Conservation (phyloP, 2,329 filamentous ascomycete species). For the Fusarium nanum region DNA sequence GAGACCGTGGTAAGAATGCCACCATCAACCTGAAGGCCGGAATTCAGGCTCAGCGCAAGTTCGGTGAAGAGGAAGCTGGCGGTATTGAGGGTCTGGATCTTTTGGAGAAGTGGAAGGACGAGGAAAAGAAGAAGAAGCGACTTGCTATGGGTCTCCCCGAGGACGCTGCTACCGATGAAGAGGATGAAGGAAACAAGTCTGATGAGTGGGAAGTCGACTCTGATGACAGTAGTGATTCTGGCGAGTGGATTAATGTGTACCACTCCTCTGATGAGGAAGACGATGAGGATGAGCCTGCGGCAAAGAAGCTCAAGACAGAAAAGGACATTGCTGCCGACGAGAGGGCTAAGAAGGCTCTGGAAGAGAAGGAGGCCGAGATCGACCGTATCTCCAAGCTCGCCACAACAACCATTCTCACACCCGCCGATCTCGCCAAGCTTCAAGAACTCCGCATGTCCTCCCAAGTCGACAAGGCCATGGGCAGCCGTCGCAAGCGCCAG, state of each 20-base stretch:
- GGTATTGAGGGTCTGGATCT: constrained; percentile 93
- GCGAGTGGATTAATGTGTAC: constrained; percentile 93
- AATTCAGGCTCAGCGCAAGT: constrained; percentile 79
- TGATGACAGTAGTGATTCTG: constrained; percentile 74
- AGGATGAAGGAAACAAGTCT: constrained; percentile 65
- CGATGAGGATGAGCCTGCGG: constrained; percentile 73
- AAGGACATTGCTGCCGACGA: constrained; percentile 53
- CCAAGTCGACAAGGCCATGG: constrained; percentile 73
- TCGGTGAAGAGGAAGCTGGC: constrained; percentile 83
- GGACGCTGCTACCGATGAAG: constrained; percentile 69
- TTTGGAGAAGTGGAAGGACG: constrained; percentile 91
- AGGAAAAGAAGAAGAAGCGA: constrained; percentile 81
- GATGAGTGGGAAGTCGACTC: constrained; percentile 72
- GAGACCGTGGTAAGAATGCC: constrained; percentile 91
- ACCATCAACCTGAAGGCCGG: constrained; percentile 83
- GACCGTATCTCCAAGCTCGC: constrained; percentile 77
- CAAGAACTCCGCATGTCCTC: constrained; percentile 84
- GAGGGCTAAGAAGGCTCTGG: constrained; percentile 52
- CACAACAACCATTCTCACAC: constrained; percentile 94
- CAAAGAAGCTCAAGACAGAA: constrained; percentile 56
- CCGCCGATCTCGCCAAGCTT: constrained; percentile 94
- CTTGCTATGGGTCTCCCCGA: constrained; percentile 76
- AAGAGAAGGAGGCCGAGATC: constrained; percentile 58
- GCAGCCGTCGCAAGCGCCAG: constrained; percentile 58
- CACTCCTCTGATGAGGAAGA: constrained; percentile 81